phyloP scores from a whole-genome alignment of 2,329 filamentous ascomycete genomes.

The Trichoderma sp. region DNA sequence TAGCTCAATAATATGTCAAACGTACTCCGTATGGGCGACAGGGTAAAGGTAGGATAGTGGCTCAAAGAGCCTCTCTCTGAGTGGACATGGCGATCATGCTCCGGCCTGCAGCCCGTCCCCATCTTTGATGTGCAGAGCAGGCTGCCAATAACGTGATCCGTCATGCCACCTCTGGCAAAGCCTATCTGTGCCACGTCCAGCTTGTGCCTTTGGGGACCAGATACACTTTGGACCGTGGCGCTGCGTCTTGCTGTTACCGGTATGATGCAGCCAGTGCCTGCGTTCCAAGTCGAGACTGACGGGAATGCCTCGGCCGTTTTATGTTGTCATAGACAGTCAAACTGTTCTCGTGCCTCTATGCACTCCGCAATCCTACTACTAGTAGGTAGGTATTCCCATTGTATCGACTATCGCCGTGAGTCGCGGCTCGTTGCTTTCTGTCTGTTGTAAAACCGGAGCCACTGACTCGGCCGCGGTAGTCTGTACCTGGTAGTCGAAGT shows the following conservation, averaged over 20 bases:
- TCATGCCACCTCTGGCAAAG: neutral
- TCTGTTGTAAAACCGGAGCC: neutral
- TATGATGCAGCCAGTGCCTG: neutral
- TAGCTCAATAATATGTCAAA: neutral
- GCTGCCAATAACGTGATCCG: no score
- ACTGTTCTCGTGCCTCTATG: neutral
- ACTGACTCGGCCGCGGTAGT: slow-evolving; percentile 19
- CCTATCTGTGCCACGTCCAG: neutral
- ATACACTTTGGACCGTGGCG: neutral
- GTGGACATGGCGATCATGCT: no score
- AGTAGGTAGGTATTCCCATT: no score
- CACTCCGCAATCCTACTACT: no score
- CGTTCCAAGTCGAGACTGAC: neutral
- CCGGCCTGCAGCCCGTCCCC: no score
- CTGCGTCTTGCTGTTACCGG: neutral
- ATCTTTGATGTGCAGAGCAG: no score
- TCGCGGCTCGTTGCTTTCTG: neutral
- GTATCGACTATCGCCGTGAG: no score
- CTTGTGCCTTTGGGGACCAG: no score
- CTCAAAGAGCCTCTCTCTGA: neutral
- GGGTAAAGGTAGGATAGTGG: neutral
- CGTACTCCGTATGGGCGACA: neutral
- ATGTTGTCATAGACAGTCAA: no score
- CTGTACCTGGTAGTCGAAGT: neutral
- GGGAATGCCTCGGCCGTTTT: no score